Base-by-base conservation (phyloP, 306 rosid genomes). In the Rosa rugosa region DNA sequence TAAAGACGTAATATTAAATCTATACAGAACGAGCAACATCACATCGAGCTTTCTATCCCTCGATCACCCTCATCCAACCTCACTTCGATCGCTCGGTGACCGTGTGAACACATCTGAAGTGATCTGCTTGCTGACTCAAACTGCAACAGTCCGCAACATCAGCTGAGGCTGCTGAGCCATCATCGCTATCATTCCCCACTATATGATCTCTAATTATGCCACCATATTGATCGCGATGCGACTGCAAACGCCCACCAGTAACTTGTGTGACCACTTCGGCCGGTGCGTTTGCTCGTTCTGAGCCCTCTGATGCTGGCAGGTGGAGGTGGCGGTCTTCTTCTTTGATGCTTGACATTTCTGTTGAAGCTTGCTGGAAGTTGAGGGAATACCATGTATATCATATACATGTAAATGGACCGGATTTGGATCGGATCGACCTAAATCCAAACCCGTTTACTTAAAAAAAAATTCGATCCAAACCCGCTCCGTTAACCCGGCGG, bases 41-140 rank as follows among this genome's bases (percentile, higher is more conserved):
- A 53, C 60, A 18, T 53, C 62, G 12, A 56, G 23, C 22, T 53
- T 44, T 44, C 46, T 44, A 9, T 44, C 46, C 46, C 11, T 44
- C 46, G 46, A 56, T 2, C 12, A 49, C 16, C 34, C 36, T 59
- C 65, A 23, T 23, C 6, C 0, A 62, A 0, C 3, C 17, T 66
- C 71, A 66, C 5, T 66, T 17, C 0, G 47, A 38, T 18, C 1
- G 6, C 47, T 38, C 9, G 11, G 25, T 18, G 12, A 66, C 14
- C 23, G 2, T 2, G 59, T 42, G 63, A 4, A 51, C 14, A 13
- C 75, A 73, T 25, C 4, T 78, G 53, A 73, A 82, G 75, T 73
- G 80, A n/a, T 66, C 73, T 9, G 85, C 68, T 56, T 78, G 82
- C 36, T 74, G 79, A 8, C 3, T 69, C 34, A 41, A 36, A 36